Conservation (phyloP, 768 basidiomycete genomes). For the Suillus bovinus region DNA sequence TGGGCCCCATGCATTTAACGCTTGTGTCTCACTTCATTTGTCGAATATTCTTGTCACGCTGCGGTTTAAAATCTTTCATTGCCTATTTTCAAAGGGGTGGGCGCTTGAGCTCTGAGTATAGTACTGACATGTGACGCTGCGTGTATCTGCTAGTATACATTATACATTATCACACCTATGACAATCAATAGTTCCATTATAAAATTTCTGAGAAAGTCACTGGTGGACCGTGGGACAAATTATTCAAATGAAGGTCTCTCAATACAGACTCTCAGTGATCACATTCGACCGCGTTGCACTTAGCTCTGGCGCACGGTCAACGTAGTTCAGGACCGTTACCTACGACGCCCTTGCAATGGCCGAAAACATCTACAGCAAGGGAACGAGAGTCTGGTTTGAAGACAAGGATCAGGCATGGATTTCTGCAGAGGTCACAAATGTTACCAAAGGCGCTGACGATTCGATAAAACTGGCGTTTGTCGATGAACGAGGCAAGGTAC, state of each 20-base stretch:
- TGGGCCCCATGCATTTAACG: no score
- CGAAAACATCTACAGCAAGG: conserved; percentile 90
- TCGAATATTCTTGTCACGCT: no score
- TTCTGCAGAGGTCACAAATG: conserved; percentile 77
- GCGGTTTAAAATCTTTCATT: no score
- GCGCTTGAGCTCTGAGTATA: no score
- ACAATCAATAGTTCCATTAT: no score
- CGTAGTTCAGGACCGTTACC: conserved; percentile 19
- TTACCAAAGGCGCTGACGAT: conserved; percentile 66
- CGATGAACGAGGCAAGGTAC: conserved; percentile 92
- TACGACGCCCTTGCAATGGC: conserved; percentile 54
- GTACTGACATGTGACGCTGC: no score
- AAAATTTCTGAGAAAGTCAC: no score
- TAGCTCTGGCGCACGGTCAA: conserved; percentile 4
- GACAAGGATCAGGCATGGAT: conserved; percentile 96
- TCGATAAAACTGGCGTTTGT: conserved; percentile 80
- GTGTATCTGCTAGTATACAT: no score
- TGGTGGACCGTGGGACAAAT: conserved; percentile 2
- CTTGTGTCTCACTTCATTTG: no score
- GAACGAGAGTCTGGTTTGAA: conserved; percentile 89
- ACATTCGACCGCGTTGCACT: conserved; percentile 4
- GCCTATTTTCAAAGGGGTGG: no score
- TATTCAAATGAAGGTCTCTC: not conserved
- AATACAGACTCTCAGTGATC: not conserved
- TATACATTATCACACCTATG: no score